A percentile compares a stretch with the other conserved stretches of the same genome.
Conservation (phyloP, 2,329 filamentous ascomycete species). For the Aspergillus puulaauensis region DNA sequence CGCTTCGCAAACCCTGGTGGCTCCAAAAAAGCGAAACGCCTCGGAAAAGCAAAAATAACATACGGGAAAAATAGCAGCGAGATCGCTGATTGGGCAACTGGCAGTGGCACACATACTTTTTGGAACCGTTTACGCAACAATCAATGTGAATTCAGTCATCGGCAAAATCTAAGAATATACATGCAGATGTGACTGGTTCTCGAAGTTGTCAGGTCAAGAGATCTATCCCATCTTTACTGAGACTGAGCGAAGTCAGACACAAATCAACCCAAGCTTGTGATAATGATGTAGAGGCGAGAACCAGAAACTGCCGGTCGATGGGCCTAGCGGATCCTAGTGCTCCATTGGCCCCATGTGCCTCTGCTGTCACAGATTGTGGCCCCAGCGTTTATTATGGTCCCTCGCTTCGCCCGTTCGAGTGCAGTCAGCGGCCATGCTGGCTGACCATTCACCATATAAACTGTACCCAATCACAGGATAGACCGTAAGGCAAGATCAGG, state of each 20-base stretch:
- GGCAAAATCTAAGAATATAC: conserved; percentile 2
- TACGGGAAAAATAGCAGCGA: background rate
- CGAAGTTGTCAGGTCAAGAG: conserved; percentile 4
- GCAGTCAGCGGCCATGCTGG: background rate
- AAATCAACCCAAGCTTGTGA: background rate
- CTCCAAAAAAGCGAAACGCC: conserved; percentile 6
- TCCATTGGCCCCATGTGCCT: conserved; percentile 3
- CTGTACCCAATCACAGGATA: background rate
- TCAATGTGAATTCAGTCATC: conserved; percentile 11
- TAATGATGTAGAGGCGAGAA: conserved; percentile 11
- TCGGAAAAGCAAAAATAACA: background rate
- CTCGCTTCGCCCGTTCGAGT: background rate
- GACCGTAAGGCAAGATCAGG: background rate
- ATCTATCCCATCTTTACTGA: conserved; percentile 12
- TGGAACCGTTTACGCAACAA: conserved; percentile 17
- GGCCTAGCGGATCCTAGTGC: conserved; percentile 1
- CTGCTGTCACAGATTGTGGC: background rate
- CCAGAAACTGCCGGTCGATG: background rate
- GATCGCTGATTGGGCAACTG: background rate
- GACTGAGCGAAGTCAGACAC: background rate
- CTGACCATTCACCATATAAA: background rate
- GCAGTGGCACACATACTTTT: conserved; percentile 8
- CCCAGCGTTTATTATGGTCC: background rate
- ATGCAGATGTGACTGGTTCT: conserved; percentile 19
- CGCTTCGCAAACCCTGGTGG: conserved; percentile 2